Conservation (phyloP, 2,329 filamentous ascomycete genomes). For the Monilinia polystroma region DNA sequence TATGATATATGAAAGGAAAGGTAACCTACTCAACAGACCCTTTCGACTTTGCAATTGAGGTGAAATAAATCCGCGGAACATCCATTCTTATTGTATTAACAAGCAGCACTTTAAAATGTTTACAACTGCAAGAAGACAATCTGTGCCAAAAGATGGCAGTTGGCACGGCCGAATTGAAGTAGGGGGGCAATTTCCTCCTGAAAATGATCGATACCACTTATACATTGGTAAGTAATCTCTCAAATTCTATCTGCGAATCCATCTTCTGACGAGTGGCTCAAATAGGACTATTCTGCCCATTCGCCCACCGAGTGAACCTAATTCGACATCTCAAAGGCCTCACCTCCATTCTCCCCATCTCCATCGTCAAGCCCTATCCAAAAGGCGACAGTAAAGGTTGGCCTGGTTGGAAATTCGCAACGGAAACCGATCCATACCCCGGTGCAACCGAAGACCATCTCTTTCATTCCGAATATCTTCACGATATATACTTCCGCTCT, state of each 20-base stretch:
- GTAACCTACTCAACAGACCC: neutral
- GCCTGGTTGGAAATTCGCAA: conserved; percentile 25
- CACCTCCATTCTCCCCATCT: conserved; percentile 58
- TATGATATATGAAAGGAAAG: neutral
- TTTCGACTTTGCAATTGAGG: neutral
- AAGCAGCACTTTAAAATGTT: neutral
- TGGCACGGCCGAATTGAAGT: conserved; percentile 21
- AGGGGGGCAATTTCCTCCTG: conserved; percentile 42
- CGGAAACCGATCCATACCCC: conserved; percentile 15
- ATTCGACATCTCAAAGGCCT: conserved; percentile 86
- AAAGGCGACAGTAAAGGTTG: conserved; percentile 15
- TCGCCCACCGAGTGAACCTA: conserved; percentile 75
- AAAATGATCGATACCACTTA: conserved; percentile 72
- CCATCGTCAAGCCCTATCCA: conserved; percentile 14
- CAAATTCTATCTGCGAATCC: neutral
- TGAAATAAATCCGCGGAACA: neutral
- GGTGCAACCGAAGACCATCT: conserved; percentile 23
- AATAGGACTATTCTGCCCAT: conserved; percentile 24
- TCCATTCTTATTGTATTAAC: neutral
- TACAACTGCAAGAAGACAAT: neutral
- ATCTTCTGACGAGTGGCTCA: neutral
- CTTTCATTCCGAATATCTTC: conserved; percentile 55
- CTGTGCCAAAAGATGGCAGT: conserved; percentile 5
- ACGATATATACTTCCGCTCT: conserved; percentile 63
- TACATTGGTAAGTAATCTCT: neutral